Base-by-base conservation (phyloP, 1,139 yeast genomes). In the Candida sp. region DNA sequence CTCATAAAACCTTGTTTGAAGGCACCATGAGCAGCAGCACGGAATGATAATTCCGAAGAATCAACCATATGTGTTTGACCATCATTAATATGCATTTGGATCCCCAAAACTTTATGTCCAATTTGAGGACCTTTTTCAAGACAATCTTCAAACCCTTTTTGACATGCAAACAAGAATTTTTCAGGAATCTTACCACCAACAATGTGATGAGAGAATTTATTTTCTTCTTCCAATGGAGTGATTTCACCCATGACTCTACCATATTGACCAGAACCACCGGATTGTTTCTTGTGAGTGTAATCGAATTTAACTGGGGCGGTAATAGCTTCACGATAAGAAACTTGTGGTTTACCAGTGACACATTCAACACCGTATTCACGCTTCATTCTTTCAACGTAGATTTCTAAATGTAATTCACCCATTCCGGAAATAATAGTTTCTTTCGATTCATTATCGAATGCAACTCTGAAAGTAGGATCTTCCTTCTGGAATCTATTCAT, bases 201-300 rank as follows among this genome's bases (percentile, higher is more conserved):
- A 64, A 93, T 84, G 52, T 85, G 88, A 43, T 96, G 87, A 59
- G 84, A 79, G 66, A 93, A 93, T 51, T 73, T 74, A 65, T 90
- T 91, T 44, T 75, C 79, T 43, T 83, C 83, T 44, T 78, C 85
- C 40, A 79, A 62, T 39, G 93, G 84, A 11, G 76, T 68, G 69
- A 95, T 68, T 45, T 76, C 81, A 61, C 99, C 99, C 68, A 91
- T 87, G 56, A 93, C 97, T 73, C 95, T 84, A 68, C 96, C 99
- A 64, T 84, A 93, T 74, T 93, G 99, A 72, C 99, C 99, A 53
- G 99, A 96, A 79, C 99, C 99, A 68, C 99, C 99, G 60, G 95
- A 81, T 75, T 93, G 99, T 64, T 91, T 91, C 79, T 93, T 93
- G 75, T 91, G 98, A 30, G 97, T 87, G 72, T 82, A 89, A 64